Evolutionary conservation across 2,329 filamentous ascomycete genomes (phyloP).

Genomic region (Fusarium xyrophilum): DNA sequence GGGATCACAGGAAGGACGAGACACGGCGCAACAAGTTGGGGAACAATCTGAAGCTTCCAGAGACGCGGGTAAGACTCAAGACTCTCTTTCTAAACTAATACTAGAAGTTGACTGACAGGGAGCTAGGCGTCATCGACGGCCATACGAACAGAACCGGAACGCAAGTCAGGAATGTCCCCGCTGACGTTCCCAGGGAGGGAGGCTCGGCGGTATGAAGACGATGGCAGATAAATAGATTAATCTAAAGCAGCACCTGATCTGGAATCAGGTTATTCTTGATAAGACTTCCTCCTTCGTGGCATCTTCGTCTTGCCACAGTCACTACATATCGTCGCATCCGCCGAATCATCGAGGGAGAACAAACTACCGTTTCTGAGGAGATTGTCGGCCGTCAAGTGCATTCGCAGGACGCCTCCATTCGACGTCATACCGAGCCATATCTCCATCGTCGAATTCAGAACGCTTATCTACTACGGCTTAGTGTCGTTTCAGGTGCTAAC

Average conservation of each 20-base stretch:
- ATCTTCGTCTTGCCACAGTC: fast-evolving
- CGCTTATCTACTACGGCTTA: no score
- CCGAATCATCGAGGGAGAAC: fast-evolving
- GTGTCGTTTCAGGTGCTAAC: no score
- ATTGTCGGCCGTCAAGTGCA: neutral
- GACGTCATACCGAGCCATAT: no score
- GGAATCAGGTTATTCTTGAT: neutral
- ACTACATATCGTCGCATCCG: fast-evolving
- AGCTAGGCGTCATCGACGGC: neutral
- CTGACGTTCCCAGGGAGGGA: neutral
- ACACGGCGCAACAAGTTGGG: fast-evolving
- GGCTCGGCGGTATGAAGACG: neutral
- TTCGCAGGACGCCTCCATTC: neutral
- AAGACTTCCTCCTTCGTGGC: neutral
- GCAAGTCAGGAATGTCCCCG: neutral
- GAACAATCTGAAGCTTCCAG: no score
- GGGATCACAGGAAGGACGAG: neutral
- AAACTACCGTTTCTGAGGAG: no score
- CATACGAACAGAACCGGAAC: neutral
- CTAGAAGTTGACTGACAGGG: no score
- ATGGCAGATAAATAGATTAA: fast-evolving
- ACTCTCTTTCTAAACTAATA: fast-evolving
- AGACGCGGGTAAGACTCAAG: neutral
- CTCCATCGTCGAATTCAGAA: no score
- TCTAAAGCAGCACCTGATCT: no score